These are phyloP conservation scores for Tanacetum coccineum DNA, from an alignment of 129 eudicot species.

Conservation along the genomic window DNA sequence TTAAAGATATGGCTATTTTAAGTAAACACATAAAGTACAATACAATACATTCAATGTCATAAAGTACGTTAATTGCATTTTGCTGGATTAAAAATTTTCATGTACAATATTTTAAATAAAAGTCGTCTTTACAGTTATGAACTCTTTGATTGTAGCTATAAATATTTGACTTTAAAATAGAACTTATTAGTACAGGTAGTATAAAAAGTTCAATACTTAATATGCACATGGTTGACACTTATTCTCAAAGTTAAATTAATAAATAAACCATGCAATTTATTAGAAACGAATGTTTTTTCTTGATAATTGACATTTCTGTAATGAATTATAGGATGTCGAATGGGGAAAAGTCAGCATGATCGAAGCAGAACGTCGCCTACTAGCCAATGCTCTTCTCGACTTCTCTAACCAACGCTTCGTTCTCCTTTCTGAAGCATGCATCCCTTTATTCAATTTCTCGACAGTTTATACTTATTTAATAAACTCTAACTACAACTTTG, in stretches of 20 bases:
- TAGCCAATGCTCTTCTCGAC: slow-evolving; percentile 52
- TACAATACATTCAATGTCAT: no score
- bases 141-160: not conserved
- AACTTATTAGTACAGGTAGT: not conserved
- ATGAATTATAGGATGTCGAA: slow-evolving; percentile 32
- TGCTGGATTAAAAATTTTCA: no score
- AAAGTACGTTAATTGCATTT: no score
- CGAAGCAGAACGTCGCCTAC: slow-evolving; percentile 52
- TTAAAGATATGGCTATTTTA: no score
- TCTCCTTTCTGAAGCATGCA: slow-evolving; percentile 52
- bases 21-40: no score
- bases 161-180: not conserved
- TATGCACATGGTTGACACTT: slow-evolving; percentile 4
- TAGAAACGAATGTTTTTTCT: not conserved
- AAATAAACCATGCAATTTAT: not conserved
- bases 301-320: not conserved
- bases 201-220: not conserved
- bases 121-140: not conserved
- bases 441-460: slow-evolving; percentile 44
- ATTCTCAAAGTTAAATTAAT: not conserved
- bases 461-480: slow-evolving; percentile 45
- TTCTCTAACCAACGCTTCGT: slow-evolving; percentile 46
- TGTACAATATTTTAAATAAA: not conserved
- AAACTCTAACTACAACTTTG: slow-evolving; percentile 32
- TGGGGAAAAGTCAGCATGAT: slow-evolving; percentile 64